Evolutionary conservation across 2,329 filamentous ascomycete species (phyloP).

Genomic region (Botrytis byssoidea): DNA sequence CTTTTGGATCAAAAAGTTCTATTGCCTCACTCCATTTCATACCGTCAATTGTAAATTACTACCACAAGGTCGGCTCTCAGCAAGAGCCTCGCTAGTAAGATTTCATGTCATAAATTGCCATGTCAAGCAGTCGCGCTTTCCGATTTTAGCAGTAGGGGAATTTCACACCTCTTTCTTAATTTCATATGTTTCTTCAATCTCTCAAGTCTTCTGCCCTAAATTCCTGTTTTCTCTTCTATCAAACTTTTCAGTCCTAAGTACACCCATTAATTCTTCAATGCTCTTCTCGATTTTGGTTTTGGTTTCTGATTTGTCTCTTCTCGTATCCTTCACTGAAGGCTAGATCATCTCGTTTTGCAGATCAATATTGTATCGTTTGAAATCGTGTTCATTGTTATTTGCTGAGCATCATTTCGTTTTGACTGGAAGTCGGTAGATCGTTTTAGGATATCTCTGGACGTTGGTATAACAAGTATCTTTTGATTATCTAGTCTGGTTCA

Average conservation of each 20-base stretch:
- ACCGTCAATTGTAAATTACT: background rate
- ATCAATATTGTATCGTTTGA: too few relatives aligned
- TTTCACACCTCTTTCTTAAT: background rate
- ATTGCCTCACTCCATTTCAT: background rate
- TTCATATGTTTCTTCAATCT: background rate
- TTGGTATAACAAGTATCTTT: background rate
- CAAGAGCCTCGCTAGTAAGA: background rate
- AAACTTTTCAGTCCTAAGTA: background rate
- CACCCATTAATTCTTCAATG: background rate
- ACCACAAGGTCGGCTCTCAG: background rate
- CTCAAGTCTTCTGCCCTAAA: background rate
- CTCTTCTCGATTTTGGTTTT: background rate
- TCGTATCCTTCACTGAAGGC: background rate
- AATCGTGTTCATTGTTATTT: background rate
- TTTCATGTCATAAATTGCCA: background rate
- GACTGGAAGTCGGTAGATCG: background rate
- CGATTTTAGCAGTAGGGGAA: background rate
- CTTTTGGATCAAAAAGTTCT: background rate
- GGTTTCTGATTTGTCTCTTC: background rate
- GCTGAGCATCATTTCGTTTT: background rate
- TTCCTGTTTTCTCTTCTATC: background rate
- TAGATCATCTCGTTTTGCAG: background rate
- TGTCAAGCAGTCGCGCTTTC: background rate
- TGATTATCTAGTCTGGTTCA: background rate
- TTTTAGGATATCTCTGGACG: background rate